Evolutionary conservation across 345 rosid genomes (phyloP).

Genomic region (Syzygium jambos): DNA sequence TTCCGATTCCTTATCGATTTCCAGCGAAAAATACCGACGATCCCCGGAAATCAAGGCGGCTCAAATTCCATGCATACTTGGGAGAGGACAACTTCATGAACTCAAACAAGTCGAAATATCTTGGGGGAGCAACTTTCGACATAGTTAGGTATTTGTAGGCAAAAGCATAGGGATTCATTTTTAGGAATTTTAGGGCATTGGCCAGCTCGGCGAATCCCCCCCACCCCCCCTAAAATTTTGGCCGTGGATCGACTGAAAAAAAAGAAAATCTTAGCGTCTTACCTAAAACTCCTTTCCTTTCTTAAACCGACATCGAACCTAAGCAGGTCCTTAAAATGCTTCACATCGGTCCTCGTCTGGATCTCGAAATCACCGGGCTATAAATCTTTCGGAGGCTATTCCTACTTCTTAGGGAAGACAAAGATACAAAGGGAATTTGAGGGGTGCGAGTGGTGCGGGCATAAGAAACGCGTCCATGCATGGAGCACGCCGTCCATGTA

Average conservation of each 20-base stretch:
- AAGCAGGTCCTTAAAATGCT: no score
- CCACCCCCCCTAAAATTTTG: neutral
- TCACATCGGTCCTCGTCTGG: no score
- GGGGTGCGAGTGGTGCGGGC: no score
- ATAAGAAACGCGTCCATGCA: no score
- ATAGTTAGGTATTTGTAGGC: neutral
- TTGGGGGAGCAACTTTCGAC: neutral
- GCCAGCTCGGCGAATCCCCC: neutral
- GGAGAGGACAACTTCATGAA: neutral
- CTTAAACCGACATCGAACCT: neutral
- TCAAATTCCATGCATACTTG: neutral
- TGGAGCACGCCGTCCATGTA: no score
- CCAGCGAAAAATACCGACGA: accelerated
- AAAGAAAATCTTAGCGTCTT: neutral
- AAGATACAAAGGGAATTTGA: no score
- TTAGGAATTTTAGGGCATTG: neutral
- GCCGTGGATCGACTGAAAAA: neutral
- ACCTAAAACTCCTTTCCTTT: neutral
- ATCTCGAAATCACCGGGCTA: no score
- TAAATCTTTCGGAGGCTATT: no score
- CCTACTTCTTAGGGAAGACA: no score
- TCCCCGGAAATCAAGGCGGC: neutral
- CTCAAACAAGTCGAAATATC: neutral
- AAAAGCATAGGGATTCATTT: neutral
- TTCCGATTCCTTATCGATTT: neutral